A percentile compares a stretch with the other conserved stretches of the same genome.
Conservation (phyloP, 2,329 filamentous ascomycete species). For the Colletotrichum melonis region DNA sequence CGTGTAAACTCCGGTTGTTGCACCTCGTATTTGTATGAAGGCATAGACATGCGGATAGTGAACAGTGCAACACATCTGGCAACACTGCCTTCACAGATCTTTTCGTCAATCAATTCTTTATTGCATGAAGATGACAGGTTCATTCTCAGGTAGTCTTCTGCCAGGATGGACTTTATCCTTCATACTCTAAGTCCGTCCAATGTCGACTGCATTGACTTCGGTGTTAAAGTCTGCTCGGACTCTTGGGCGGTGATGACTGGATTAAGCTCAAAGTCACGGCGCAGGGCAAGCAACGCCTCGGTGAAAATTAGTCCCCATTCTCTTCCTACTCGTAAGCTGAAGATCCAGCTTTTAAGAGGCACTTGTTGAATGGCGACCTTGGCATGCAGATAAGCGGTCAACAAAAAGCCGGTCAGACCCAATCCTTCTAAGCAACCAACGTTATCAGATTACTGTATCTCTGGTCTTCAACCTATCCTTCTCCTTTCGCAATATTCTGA, state of each 20-base stretch:
- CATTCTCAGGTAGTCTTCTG: too few species aligned
- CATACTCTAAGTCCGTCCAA: too few species aligned
- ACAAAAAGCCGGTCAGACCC: background rate
- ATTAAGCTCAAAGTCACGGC: background rate
- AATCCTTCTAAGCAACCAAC: background rate
- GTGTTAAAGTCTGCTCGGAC: background rate
- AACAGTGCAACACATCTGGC: background rate
- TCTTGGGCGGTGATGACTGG: background rate
- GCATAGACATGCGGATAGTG: background rate
- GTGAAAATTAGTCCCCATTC: background rate
- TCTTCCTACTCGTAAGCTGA: background rate
- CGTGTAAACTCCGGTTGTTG: too few species aligned
- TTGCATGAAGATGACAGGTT: too few species aligned
- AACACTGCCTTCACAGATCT: too few species aligned
- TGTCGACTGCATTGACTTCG: background rate
- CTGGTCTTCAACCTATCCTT: too few species aligned
- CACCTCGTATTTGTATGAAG: too few species aligned
- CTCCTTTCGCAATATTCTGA: too few species aligned
- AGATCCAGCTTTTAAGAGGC: background rate
- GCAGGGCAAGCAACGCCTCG: background rate
- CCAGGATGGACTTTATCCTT: too few species aligned
- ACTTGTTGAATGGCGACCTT: background rate
- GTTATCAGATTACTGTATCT: too few species aligned
- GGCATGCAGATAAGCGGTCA: background rate
- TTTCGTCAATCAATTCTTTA: too few species aligned